These are phyloP conservation scores for Ganoderma lucidum DNA, from an alignment of 1,284 basidiomycete species.

Conservation along the genomic window DNA sequence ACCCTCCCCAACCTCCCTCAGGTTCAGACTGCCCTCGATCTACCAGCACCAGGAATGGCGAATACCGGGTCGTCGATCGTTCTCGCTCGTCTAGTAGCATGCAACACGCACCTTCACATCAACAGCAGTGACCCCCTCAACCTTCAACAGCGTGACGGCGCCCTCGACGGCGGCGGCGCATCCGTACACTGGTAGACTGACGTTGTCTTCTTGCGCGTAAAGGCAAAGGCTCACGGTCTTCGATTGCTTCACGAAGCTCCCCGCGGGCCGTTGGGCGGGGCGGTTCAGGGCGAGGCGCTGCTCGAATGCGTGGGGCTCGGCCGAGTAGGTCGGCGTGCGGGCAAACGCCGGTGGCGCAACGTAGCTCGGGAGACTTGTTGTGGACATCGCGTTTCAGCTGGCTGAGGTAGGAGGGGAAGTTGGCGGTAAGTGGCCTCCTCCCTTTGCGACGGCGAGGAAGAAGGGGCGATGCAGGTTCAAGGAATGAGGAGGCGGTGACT, in stretches of 20 bases:
- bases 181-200: slow-evolving; percentile 64
- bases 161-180: slow-evolving; percentile 62
- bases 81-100: not conserved
- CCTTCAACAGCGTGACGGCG: slow-evolving; percentile 60
- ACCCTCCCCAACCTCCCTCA: slow-evolving; percentile 72
- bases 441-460: not conserved
- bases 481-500: slow-evolving; percentile 19
- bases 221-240: slow-evolving; percentile 61
- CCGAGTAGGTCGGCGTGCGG: slow-evolving; percentile 44
- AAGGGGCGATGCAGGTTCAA: not conserved
- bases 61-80: not conserved
- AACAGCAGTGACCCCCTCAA: slow-evolving; percentile 63
- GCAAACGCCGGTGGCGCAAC: slow-evolving; percentile 29
- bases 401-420: not conserved
- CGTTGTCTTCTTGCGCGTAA: slow-evolving; percentile 57
- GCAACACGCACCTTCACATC: slow-evolving; percentile 62
- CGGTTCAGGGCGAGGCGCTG: slow-evolving; percentile 57
- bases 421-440: not conserved
- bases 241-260: slow-evolving; percentile 67
- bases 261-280: slow-evolving; percentile 46
- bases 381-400: slow-evolving; percentile 40
- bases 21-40: slow-evolving; percentile 65
- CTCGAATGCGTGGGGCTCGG: slow-evolving; percentile 61
- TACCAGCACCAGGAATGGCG: slow-evolving; percentile 36
- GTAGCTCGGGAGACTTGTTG: slow-evolving; percentile 45